Evolutionary conservation across 768 basidiomycete genomes (phyloP), one percentile per base, ranked within the genome.

Genomic region (Asterophora lycoperdoides): DNA sequence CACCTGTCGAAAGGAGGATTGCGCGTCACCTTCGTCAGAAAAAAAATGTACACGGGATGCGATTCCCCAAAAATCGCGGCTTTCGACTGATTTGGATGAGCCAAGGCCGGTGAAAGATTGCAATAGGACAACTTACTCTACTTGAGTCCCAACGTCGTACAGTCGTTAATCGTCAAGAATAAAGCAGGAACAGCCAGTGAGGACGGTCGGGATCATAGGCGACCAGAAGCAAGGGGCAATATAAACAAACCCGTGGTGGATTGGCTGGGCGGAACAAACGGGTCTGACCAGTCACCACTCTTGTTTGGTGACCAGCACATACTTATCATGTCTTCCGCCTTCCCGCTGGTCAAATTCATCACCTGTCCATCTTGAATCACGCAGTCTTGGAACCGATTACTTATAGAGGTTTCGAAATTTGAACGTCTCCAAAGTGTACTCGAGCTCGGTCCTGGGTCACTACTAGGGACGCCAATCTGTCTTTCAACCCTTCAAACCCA

Each of bases 231-330:
- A 53, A 55, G 49, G 37, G 39, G 29, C 41, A 39, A 46, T 56
- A 51, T 53, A 52, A 55, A 51, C 51, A 58, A 57, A 54, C 28
- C 32, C 42, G 51, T 34, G 49, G 36, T 52, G 45, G 51, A n/a
- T n/a, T n/a, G n/a, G n/a, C n/a, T n/a, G n/a, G n/a, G n/a, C 47
- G 23, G 46, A 50, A 41, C 43, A 49, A 44, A 47, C 39, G 46
- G 8, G 23, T 33, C 9, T 32, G 42, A 35, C 35, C 41, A 39
- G 19, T 20, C 23, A 35, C 35, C 41, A 39, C 33, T 20, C 23
- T 44, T 54, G 49, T 52, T 49, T 54, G 46, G 49, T 34, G 39
- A 23, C 35, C 40, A 46, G 30, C 44, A 39, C 13, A 30, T 28
- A 32, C 8, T 13, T 39, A 48, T 42, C 19, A 23, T 13, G 34